Conservation (phyloP, 495 filamentous ascomycete species). For the Hyaloscypha variabilis region DNA sequence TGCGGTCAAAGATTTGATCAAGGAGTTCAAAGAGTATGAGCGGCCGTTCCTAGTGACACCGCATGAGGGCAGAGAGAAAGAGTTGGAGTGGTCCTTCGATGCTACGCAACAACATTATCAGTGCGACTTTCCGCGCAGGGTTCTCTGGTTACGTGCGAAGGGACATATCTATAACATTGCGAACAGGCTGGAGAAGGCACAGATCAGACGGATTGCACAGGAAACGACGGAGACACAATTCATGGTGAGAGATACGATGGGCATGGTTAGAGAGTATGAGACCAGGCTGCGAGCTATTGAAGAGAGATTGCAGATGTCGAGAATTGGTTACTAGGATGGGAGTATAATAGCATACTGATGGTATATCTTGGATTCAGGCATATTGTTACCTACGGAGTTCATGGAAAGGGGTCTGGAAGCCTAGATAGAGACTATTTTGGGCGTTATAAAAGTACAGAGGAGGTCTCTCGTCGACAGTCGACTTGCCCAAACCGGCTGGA, state of each 20-base stretch:
- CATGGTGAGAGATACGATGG: slow-evolving; percentile 27
- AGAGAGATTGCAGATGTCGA: slow-evolving; percentile 25
- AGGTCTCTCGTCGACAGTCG: neutral
- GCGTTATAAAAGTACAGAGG: neutral
- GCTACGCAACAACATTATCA: slow-evolving; percentile 28
- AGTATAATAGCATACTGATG: neutral
- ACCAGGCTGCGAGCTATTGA: slow-evolving; percentile 23
- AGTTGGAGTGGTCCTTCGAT: slow-evolving; percentile 32
- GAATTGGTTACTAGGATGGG: slow-evolving; percentile 17
- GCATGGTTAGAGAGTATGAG: slow-evolving; percentile 23
- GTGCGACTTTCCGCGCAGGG: slow-evolving; percentile 25
- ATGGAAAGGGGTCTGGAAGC: neutral
- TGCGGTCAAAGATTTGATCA: slow-evolving; percentile 30
- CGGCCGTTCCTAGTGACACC: slow-evolving; percentile 21
- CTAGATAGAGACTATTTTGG: neutral
- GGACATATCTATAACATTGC: slow-evolving; percentile 24
- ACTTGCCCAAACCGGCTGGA: neutral
- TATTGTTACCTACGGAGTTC: neutral
- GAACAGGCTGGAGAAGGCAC: slow-evolving; percentile 22
- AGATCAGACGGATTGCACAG: slow-evolving; percentile 30
- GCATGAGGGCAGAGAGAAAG: slow-evolving; percentile 27
- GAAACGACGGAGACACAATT: slow-evolving; percentile 23
- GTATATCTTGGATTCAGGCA: neutral
- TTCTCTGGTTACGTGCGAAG: slow-evolving; percentile 26
- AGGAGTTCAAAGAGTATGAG: slow-evolving; percentile 29